These are phyloP conservation scores for Nicotiana benthamiana DNA, from an alignment of 257 asterid genomes.

Conservation along the genomic window DNA sequence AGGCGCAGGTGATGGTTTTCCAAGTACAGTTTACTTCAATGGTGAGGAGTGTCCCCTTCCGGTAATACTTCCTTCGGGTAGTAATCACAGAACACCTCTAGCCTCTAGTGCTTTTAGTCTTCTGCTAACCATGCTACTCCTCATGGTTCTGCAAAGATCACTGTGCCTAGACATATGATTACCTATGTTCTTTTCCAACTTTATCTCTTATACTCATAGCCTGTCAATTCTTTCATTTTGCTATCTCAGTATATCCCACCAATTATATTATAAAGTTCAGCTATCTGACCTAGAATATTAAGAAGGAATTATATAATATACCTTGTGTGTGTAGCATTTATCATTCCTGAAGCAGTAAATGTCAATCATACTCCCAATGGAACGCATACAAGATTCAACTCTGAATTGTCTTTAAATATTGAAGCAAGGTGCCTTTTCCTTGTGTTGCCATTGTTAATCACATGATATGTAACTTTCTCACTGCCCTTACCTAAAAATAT, in stretches of 20 bases:
- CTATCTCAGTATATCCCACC: background rate
- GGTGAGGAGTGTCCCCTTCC: slow-evolving; percentile 80
- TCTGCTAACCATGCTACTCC: slow-evolving; percentile 19
- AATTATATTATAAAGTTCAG: background rate
- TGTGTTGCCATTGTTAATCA: background rate
- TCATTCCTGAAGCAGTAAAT: background rate
- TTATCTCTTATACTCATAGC: slow-evolving; percentile 2
- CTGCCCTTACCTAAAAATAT: background rate
- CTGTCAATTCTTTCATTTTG: background rate
- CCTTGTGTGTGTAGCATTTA: background rate
- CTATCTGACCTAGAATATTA: background rate
- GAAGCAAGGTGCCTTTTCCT: background rate
- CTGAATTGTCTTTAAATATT: background rate
- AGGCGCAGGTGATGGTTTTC: slow-evolving; percentile 54
- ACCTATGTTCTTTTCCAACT: background rate
- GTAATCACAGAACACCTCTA: slow-evolving; percentile 3
- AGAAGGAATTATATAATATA: background rate
- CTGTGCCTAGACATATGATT: background rate
- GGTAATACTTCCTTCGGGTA: slow-evolving; percentile 35
- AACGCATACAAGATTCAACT: background rate
- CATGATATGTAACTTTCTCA: background rate
- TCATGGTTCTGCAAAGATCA: slow-evolving; percentile 7
- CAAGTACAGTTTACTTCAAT: slow-evolving; percentile 61
- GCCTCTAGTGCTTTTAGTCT: slow-evolving; percentile 19
- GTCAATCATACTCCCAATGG: background rate